Evolutionary conservation across 2,329 filamentous ascomycete species (phyloP).

Genomic region (Daldinia eschscholtzii): DNA sequence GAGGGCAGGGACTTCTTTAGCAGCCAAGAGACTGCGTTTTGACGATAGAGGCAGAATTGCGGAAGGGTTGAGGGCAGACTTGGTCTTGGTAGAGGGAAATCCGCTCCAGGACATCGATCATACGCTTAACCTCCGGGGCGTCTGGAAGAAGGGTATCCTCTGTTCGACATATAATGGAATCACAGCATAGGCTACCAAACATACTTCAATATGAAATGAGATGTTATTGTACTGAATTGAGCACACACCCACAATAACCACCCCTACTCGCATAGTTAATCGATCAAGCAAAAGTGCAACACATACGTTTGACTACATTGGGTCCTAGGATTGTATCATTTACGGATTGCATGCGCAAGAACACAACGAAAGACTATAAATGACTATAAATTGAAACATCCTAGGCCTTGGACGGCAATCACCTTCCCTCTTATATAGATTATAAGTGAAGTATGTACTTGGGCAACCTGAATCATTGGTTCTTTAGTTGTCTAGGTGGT

Average conservation of each 20-base stretch:
- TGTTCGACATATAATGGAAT: conserved; percentile 26
- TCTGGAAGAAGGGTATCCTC: conserved; percentile 36
- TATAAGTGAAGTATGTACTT: neutral
- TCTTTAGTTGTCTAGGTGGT: neutral
- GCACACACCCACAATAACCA: no score
- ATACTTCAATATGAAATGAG: neutral
- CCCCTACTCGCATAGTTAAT: no score
- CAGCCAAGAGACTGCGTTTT: conserved; percentile 32
- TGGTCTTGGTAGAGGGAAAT: conserved; percentile 39
- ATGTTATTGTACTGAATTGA: neutral
- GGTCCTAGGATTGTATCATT: no score
- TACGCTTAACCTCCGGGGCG: conserved; percentile 34
- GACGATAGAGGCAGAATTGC: conserved; percentile 35
- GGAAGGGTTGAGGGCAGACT: conserved; percentile 34
- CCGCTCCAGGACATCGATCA: conserved; percentile 40
- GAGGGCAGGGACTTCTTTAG: conserved; percentile 28
- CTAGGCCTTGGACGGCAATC: neutral
- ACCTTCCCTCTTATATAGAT: neutral
- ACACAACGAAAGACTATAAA: no score
- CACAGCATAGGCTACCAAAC: neutral
- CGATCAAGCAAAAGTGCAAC: neutral
- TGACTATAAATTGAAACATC: neutral
- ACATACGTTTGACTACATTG: neutral
- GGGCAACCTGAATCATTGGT: no score
- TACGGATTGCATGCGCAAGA: no score